A percentile compares a stretch with the other conserved stretches of the same genome.
phyloP scores from a whole-genome alignment of 2,329 filamentous ascomycete genomes.

The Colletotrichum sp. region DNA sequence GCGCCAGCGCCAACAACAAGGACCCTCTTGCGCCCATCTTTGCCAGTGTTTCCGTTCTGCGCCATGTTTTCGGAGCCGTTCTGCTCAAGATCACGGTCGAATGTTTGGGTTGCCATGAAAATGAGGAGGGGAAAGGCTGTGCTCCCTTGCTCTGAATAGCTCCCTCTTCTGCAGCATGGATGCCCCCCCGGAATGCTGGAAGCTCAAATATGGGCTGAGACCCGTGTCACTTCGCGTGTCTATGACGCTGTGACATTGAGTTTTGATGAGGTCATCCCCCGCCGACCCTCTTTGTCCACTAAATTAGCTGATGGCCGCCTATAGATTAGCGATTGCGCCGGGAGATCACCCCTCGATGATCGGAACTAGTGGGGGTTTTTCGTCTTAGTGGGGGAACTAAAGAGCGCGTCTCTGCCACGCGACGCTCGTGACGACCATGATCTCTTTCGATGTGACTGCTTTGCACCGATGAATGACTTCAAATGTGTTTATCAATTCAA shows the following conservation, averaged over 20 bases:
- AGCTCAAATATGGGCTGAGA: slow-evolving; percentile 2
- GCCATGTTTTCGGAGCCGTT: slow-evolving; percentile 10
- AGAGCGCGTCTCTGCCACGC: not conserved
- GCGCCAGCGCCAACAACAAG: slow-evolving; percentile 47
- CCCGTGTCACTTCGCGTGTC: not conserved
- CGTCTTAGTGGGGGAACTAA: not conserved
- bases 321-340: slow-evolving; percentile 4
- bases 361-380: slow-evolving; percentile 10
- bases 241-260: slow-evolving; percentile 18
- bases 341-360: slow-evolving; percentile 6
- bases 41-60: slow-evolving; percentile 10
- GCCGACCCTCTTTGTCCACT: not conserved
- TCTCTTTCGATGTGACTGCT: not conserved
- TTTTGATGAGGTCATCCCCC: slow-evolving; percentile 15
- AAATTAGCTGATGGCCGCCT: not conserved
- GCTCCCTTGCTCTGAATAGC: not conserved
- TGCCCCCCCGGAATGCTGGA: not conserved
- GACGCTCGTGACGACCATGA: not conserved
- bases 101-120: not conserved
- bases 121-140: not conserved
- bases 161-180: not conserved
- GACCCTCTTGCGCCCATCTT: slow-evolving; percentile 32
- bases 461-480: not conserved
- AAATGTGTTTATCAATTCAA: accelerated
- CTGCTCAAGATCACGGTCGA: slow-evolving; percentile 8